Percentiles rank a stretch among this genome's conserved stretches.
Evolutionary conservation across 164 flowering plant genomes (phyloP).

Genomic region (Umbilicus rupestris): DNA sequence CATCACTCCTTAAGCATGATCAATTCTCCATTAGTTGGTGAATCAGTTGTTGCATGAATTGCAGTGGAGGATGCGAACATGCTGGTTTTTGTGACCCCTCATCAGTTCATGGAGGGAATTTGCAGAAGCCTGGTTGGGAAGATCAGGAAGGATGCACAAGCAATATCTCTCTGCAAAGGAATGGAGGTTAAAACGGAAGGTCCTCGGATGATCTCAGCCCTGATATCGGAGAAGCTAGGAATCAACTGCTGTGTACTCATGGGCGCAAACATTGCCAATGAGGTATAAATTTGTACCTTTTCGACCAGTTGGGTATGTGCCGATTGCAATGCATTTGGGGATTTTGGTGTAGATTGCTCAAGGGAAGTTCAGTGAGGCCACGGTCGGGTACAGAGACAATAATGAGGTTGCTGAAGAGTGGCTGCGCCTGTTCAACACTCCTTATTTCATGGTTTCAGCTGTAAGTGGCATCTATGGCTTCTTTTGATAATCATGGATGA

Average conservation of each 20-base stretch:
- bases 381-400: constrained; percentile 70
- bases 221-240: constrained; percentile 58
- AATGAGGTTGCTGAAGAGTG: constrained; percentile 68
- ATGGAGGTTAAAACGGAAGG: constrained; percentile 97
- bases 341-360: constrained; percentile 59
- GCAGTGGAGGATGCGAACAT: constrained; percentile 82
- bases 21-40: not conserved
- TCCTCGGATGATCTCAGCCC: constrained; percentile 79
- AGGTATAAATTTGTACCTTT: too few relatives aligned
- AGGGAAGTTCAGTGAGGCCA: constrained; percentile 93
- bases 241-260: constrained; percentile 85
- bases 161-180: constrained; percentile 83
- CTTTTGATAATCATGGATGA: not conserved
- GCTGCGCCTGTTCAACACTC: constrained; percentile 71
- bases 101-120: constrained; percentile 88
- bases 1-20: not conserved
- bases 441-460: constrained; percentile 73
- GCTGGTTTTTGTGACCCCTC: constrained; percentile 94
- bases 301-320: too few relatives aligned
- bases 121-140: constrained; percentile 76
- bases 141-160: constrained; percentile 47
- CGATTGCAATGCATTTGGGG: not conserved
- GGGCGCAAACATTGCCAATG: constrained; percentile 97
- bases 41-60: constrained; percentile 4
- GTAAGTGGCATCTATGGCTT: constrained; percentile 33